Evolutionary conservation across 2,329 filamentous ascomycete species (phyloP), one percentile per base, ranked within the genome.

Genomic region (Graphilbum ipis-grandicollis): DNA sequence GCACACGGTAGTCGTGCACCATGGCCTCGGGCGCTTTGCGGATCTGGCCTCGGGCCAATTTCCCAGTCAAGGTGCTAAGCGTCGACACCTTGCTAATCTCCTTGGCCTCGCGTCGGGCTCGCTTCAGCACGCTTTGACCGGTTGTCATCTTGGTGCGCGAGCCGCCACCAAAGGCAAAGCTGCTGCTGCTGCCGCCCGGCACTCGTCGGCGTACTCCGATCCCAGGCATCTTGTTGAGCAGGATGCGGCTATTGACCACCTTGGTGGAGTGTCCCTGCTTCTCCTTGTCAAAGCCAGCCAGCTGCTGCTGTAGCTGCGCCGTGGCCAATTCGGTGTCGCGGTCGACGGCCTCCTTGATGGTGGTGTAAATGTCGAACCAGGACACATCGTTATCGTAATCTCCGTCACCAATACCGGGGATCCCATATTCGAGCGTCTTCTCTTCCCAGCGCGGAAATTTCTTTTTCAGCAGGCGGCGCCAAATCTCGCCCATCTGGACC

Each of bases 321-420:
- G 71, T 66, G 44, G 77, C 75, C 18, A 62, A 60, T 5, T 63
- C 61, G 8, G 64, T 57, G 25, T 70, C 60, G 28, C 74, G 67
- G 43, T 76, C 62, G 31, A 60, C 62, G 44, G 71, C 66, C 50
- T 86, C 76, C 43, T 74, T 72, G 44, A 66, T 34, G 7, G 19
- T 14, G 4, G 13, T 61, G 58, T 92, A 94, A 13, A 92, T 65
- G 38, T 78, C 73, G 51, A 77, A 73, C 85, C 85, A 94, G 41
- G 73, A 74, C 26, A 62, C 62, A 0, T 77, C 71, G 43, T 66
- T n/a, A n/a, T n/a, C n/a, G n/a, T n/a, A n/a, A n/a, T n/a, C n/a
- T n/a, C n/a, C n/a, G n/a, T n/a, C n/a, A n/a, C n/a, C n/a, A n/a
- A n/a, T n/a, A n/a, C n/a, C 65, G 1, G 81, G 80, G 19, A 71